A percentile compares a stretch with the other conserved stretches of the same genome.
Conservation (phyloP, 129 eudicot genomes). For the Arctium minus region DNA sequence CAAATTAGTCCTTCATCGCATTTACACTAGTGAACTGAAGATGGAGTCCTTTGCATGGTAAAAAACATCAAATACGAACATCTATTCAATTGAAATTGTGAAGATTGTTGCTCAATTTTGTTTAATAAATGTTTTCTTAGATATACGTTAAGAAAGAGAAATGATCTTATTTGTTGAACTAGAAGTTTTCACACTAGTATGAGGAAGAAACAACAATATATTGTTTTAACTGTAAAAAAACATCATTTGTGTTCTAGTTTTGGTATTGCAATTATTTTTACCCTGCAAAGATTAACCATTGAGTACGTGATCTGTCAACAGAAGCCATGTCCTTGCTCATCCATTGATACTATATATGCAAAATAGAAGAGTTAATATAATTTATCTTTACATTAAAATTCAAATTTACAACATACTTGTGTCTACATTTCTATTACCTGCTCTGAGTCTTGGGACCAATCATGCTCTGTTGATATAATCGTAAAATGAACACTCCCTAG, state of each 20-base stretch:
- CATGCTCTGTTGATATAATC: constrained; percentile 87
- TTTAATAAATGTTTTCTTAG: background rate
- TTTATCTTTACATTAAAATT: background rate
- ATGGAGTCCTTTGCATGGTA: background rate
- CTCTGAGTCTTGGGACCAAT: constrained; percentile 64
- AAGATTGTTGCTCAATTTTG: background rate
- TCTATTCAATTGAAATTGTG: background rate
- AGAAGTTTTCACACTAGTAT: background rate
- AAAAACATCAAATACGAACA: background rate
- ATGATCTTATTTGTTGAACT: no score
- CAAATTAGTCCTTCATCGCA: background rate
- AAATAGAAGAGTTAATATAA: background rate
- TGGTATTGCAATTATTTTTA: constrained; percentile 1
- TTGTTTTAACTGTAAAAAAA: background rate
- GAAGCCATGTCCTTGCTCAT: constrained; percentile 84
- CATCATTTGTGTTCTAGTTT: background rate
- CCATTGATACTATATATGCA: constrained; percentile 58
- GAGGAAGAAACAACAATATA: background rate
- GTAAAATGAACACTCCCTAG: constrained; percentile 88
- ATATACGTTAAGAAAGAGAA: background rate
- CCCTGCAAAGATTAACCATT: constrained; percentile 92
- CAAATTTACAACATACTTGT: background rate
- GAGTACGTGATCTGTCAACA: constrained; percentile 78
- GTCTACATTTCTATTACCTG: constrained; percentile 42
- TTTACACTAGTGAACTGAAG: background rate